Base-by-base conservation (phyloP, 495 filamentous ascomycete species). In the Penicillium verhagenii region DNA sequence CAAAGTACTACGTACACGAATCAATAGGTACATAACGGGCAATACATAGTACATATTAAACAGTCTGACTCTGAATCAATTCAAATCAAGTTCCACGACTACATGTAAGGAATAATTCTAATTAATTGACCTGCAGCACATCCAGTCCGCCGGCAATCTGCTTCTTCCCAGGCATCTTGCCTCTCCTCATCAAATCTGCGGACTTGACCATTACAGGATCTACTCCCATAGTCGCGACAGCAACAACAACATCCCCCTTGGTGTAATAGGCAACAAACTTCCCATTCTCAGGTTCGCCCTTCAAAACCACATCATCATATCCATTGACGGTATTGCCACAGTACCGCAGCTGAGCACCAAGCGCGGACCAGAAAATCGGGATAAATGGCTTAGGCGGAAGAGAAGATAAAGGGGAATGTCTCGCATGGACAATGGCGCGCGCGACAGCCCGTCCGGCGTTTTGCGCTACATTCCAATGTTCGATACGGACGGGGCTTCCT, bases 401-500 rank as follows among this genome's bases (percentile, higher is more conserved):
- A 67, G 25, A 85, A 2, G 57, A 47, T 8, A 67, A 33, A 0
- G 68, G 46, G 0, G 54, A 45, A 11, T 57, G 50, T 7, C 59
- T 59, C 11, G 59, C 80, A 53, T 86, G 80, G 31, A 81, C 77
- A 52, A 98, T 96, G 54, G 88, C 79, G 50, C 75, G 72, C 4
- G 90, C 94, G 6, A 85, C 94, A 20, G 77, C 75, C 16, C 93
- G 87, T 4, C 94, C 94, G 4, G 87, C 74, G 59, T 97, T 97
- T 71, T 97, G 94, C 3, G 94, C 94, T 2, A 98, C 94, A 68
- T 97, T 92, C 93, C 92, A 98, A 68, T 98, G 94, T 76, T 98
- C 95, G 69, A 96, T 96, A 52, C 90, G 78, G 2, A 80, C 82
- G 23, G 76, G 76, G 4, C 74, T 77, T 50, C 90, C 56, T 2